A percentile compares a stretch with the other conserved stretches of the same genome.
Conservation (phyloP, 108 stramenopile genomes). For the Skeletonema tropicum region DNA sequence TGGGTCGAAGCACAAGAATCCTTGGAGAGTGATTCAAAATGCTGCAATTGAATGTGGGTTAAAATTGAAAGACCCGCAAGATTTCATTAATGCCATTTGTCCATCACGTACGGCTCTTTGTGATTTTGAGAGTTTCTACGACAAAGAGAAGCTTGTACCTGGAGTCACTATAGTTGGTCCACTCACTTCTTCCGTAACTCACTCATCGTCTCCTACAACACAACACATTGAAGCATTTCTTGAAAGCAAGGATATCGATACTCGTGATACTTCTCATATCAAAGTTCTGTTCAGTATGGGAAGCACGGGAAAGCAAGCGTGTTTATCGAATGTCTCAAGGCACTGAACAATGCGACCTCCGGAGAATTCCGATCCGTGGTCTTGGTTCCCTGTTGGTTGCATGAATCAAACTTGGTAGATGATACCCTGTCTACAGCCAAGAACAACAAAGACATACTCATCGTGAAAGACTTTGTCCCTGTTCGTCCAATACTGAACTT, state of each 20-base stretch:
- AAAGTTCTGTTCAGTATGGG: slow-evolving; percentile 23
- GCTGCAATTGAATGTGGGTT: slow-evolving; percentile 30
- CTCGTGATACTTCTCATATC: not conserved
- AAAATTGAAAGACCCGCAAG: slow-evolving; percentile 1
- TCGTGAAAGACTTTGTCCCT: slow-evolving; percentile 23
- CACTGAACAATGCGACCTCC: slow-evolving; percentile 1
- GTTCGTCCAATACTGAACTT: slow-evolving; percentile 4
- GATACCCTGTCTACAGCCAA: not conserved
- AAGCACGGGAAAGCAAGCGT: slow-evolving; percentile 1
- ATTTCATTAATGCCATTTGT: slow-evolving; percentile 6
- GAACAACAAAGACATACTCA: slow-evolving; percentile 7
- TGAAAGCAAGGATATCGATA: not conserved
- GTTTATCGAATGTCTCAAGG: slow-evolving; percentile 13
- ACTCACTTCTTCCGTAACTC: slow-evolving; percentile 8
- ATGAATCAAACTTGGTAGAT: not conserved
- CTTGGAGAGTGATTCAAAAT: slow-evolving; percentile 22
- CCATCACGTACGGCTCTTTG: slow-evolving; percentile 20
- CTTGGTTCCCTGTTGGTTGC: slow-evolving; percentile 3
- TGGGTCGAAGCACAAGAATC: slow-evolving; percentile 6
- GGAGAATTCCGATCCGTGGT: slow-evolving; percentile 16
- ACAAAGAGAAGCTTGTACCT: not conserved
- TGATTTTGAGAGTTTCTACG: slow-evolving; percentile 20
- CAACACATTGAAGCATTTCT: slow-evolving; percentile 16
- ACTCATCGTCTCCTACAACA: not conserved
- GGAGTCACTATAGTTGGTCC: slow-evolving; percentile 25